Evolutionary conservation across 1,284 basidiomycete species (phyloP).

Genomic region (Fistulina hepatica): DNA sequence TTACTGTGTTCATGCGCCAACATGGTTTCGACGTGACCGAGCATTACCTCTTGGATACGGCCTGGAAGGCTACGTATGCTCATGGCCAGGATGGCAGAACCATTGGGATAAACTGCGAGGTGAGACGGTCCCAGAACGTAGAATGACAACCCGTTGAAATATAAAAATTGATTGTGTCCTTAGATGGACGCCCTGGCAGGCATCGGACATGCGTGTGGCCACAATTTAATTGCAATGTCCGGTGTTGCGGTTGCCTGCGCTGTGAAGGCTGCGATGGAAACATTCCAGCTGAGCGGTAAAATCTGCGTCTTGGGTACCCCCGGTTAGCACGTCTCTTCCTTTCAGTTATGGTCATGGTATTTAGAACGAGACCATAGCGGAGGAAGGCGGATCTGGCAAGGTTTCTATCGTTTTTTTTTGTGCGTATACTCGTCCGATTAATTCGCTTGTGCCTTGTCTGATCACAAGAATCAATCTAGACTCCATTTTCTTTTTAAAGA

Average conservation of each 20-base stretch:
- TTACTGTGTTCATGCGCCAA: constrained; percentile 43
- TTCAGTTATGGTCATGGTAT: not conserved
- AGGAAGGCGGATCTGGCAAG: too few relatives aligned
- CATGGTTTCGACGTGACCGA: constrained; percentile 50
- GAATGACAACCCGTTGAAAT: too few relatives aligned
- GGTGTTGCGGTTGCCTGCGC: constrained; percentile 62
- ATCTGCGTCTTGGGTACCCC: constrained; percentile 71
- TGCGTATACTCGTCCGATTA: too few relatives aligned
- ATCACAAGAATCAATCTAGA: not conserved
- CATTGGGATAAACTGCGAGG: constrained; percentile 67
- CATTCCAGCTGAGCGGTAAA: constrained; percentile 48
- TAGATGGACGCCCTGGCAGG: constrained; percentile 52
- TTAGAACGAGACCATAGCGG: too few relatives aligned
- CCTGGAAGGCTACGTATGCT: constrained; percentile 56
- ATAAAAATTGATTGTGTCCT: constrained; percentile 8
- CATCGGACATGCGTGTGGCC: constrained; percentile 67
- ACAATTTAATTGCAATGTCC: constrained; percentile 67
- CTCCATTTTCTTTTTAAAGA: constrained; percentile 2
- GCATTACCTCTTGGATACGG: constrained; percentile 52
- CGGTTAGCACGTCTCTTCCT: constrained; percentile 25
- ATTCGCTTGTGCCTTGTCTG: too few relatives aligned
- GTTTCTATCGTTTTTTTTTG: too few relatives aligned
- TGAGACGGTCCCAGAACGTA: constrained; percentile 16
- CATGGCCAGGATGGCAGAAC: constrained; percentile 44
- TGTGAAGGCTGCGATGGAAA: constrained; percentile 44